Evolutionary conservation across 768 basidiomycete genomes (phyloP).

Genomic region (Lentinula guzmanii): DNA sequence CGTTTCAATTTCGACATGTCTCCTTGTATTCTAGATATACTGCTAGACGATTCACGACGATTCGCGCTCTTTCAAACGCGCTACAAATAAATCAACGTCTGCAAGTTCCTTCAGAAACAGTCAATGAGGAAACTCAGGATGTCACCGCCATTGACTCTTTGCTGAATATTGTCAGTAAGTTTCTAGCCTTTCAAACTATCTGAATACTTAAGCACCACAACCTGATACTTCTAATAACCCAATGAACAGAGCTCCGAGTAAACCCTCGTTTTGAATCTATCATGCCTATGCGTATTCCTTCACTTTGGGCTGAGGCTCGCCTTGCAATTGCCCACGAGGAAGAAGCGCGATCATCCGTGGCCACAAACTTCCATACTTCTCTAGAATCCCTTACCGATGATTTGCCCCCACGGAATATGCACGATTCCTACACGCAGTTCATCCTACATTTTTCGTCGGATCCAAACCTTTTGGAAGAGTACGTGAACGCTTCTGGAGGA

Average conservation of each 20-base stretch:
- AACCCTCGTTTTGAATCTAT: conserved; percentile 27
- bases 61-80: not conserved
- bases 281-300: conserved; percentile 48
- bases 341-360: not conserved
- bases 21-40: not conserved
- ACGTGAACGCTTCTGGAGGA: conserved; percentile 66
- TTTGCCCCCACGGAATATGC: conserved; percentile 50
- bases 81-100: not conserved
- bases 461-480: conserved; percentile 55
- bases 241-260: conserved; percentile 2
- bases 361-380: conserved; percentile 7
- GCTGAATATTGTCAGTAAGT: conserved; percentile 53
- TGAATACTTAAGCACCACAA: not conserved
- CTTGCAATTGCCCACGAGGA: conserved; percentile 23
- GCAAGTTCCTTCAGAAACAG: conserved; percentile 19
- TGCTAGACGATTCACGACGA: not conserved
- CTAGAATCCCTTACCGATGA: conserved; percentile 12
- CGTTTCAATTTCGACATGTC: not conserved
- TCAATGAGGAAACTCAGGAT: conserved; percentile 46
- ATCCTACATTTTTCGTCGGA: conserved; percentile 59
- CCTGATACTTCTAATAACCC: not conserved
- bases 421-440: conserved; percentile 67
- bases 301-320: conserved; percentile 56
- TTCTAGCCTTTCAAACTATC: not conserved
- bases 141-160: conserved; percentile 52